phyloP scores from a whole-genome alignment of 768 basidiomycete species.

The Chlorophyllum brunneum region DNA sequence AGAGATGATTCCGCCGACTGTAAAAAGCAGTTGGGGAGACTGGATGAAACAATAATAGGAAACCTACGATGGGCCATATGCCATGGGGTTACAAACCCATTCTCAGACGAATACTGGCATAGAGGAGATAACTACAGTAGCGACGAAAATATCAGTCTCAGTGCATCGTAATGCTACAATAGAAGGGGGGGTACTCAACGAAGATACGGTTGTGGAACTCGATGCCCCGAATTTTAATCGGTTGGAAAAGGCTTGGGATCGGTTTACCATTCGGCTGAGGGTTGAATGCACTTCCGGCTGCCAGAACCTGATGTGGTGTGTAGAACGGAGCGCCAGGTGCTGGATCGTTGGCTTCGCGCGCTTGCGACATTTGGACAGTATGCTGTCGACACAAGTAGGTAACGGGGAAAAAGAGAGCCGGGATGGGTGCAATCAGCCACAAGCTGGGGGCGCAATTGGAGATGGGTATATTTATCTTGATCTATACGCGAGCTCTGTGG shows the following conservation, averaged over 20 bases:
- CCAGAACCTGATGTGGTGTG: constrained; percentile 41
- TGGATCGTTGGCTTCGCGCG: constrained; percentile 27
- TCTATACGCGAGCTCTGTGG: too few relatives aligned
- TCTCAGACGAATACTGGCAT: constrained; percentile 56
- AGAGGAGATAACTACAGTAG: constrained; percentile 44
- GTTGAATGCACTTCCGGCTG: constrained; percentile 40
- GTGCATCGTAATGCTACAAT: background rate
- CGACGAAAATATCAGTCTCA: background rate
- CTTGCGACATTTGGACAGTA: background rate
- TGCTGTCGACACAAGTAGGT: too few relatives aligned
- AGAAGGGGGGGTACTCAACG: constrained; percentile 27
- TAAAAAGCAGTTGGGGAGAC: background rate
- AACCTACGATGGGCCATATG: constrained; percentile 57
- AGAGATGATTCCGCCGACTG: constrained; percentile 51
- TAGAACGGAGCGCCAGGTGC: constrained; percentile 42
- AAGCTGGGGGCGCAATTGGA: too few relatives aligned
- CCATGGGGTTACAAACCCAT: constrained; percentile 53
- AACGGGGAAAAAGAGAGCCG: too few relatives aligned
- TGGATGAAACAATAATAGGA: constrained; percentile 19
- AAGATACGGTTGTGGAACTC: constrained; percentile 54
- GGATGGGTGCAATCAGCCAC: too few relatives aligned
- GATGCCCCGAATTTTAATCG: constrained; percentile 48
- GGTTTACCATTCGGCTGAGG: constrained; percentile 36
- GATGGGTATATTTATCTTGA: too few relatives aligned
- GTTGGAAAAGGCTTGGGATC: constrained; percentile 43